Percentiles rank a stretch among this genome's conserved stretches.
These are phyloP conservation scores for Butyriboletus loyo DNA, from an alignment of 768 basidiomycete genomes.

Conservation along the genomic window DNA sequence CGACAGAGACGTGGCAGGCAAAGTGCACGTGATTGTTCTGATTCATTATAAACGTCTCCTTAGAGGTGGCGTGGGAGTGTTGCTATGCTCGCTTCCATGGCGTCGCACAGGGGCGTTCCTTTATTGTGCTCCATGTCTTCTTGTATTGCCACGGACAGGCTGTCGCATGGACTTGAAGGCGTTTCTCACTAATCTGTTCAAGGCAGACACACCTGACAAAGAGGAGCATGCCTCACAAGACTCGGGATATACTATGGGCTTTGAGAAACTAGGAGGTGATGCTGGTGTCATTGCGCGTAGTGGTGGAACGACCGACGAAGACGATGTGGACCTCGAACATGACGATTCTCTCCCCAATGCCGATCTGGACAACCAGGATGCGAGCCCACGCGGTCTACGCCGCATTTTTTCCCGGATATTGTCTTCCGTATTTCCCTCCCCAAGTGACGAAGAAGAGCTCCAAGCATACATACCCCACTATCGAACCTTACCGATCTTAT, in stretches of 20 bases:
- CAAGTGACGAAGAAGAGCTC: constrained; percentile 23
- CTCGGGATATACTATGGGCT: background rate
- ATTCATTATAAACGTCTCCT: no score
- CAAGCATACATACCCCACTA: constrained; percentile 51
- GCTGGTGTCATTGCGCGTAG: background rate
- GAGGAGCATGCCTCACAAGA: constrained; percentile 2
- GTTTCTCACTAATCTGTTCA: constrained; percentile 1
- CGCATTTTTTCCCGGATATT: constrained; percentile 4
- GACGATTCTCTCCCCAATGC: background rate
- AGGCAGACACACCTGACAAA: constrained; percentile 18
- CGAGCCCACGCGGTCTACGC: background rate
- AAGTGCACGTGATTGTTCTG: constrained; percentile 14
- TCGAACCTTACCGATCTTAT: constrained; percentile 61
- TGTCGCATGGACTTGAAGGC: constrained; percentile 15
- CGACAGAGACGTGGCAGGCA: background rate
- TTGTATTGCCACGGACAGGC: background rate
- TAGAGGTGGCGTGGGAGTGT: no score
- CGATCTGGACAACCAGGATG: background rate
- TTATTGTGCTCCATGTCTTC: constrained; percentile 9
- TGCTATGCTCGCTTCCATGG: no score
- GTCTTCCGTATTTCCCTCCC: constrained; percentile 16
- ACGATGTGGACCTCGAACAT: constrained; percentile 2
- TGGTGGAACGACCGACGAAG: background rate
- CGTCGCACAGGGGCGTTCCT: background rate
- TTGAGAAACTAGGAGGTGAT: background rate